Evolutionary conservation across 441 rosid genomes (phyloP).

Genomic region (Erysimum cheiri): DNA sequence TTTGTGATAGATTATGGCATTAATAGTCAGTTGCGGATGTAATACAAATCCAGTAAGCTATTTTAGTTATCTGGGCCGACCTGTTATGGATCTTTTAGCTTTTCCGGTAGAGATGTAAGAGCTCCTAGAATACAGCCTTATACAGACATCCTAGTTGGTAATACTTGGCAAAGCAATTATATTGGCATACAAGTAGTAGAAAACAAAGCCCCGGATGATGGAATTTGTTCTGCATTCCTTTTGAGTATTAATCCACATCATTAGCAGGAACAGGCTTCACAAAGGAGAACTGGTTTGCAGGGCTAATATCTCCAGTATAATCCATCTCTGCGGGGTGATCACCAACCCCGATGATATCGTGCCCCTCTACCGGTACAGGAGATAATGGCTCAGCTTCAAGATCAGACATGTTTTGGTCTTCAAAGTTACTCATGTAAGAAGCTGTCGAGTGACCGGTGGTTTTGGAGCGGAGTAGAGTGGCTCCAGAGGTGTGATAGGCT

Average conservation of each 20-base stretch:
- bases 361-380: slow-evolving; percentile 13
- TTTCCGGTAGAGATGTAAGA: slow-evolving; percentile 23
- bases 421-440: slow-evolving; percentile 31
- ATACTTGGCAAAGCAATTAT: not conserved
- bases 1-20: slow-evolving; percentile 17
- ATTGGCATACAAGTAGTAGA: not conserved
- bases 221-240: slow-evolving; percentile 19
- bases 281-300: slow-evolving; percentile 30
- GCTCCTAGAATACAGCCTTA: slow-evolving; percentile 1
- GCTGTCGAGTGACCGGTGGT: slow-evolving; percentile 67
- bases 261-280: slow-evolving; percentile 24
- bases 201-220: slow-evolving; percentile 4
- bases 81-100: slow-evolving; percentile 20
- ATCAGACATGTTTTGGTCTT: slow-evolving; percentile 53
- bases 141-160: slow-evolving; percentile 2
- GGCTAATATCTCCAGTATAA: not conserved
- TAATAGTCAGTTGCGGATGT: slow-evolving; percentile 22
- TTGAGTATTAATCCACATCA: slow-evolving; percentile 17
- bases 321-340: slow-evolving; percentile 32
- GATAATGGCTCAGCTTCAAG: slow-evolving; percentile 53
- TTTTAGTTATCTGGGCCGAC: slow-evolving; percentile 15
- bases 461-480: slow-evolving; percentile 62
- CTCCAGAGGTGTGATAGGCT: slow-evolving; percentile 27
- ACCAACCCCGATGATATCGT: slow-evolving; percentile 1
- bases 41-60: slow-evolving; percentile 17